Percentiles rank a stretch among this genome's conserved stretches.
Conservation (phyloP, 805 yeast genomes). For the Saccharomycopsis fibuligera region DNA sequence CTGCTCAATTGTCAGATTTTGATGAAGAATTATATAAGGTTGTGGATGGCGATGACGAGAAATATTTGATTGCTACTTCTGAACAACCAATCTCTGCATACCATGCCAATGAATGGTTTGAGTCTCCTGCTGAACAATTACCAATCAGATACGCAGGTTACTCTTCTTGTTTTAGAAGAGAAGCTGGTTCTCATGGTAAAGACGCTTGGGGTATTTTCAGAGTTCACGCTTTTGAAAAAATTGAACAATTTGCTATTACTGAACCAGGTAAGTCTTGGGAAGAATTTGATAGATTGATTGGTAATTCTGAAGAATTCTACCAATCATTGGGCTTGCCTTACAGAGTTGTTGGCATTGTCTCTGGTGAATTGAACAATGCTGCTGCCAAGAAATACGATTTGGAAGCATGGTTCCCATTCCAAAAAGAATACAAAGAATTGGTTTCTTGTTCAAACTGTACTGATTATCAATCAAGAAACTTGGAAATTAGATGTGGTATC, state of each 20-base stretch:
- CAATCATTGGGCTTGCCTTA: conserved; percentile 88
- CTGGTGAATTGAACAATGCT: conserved; percentile 97
- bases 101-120: conserved; percentile 98
- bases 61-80: conserved; percentile 95
- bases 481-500: conserved; percentile 98
- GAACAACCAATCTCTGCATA: conserved; percentile 99
- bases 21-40: conserved; percentile 98
- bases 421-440: conserved; percentile 95
- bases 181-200: conserved; percentile 98
- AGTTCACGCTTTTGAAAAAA: conserved; percentile 97
- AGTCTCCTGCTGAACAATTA: conserved; percentile 91
- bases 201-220: conserved; percentile 99
- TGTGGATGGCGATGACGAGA: conserved; percentile 94
- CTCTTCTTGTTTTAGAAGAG: conserved; percentile 98
- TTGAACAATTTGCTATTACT: conserved; percentile 91
- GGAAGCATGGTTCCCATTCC: conserved; percentile 99
- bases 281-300: conserved; percentile 95
- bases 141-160: conserved; percentile 97
- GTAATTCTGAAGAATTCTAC: conserved; percentile 85
- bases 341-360: conserved; percentile 95
- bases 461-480: conserved; percentile 96
- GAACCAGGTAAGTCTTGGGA: conserved; percentile 98
- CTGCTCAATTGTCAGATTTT: conserved; percentile 96
- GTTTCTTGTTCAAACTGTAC: conserved; percentile 99
- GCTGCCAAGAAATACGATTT: conserved; percentile 98